Percentiles rank a stretch among this genome's conserved stretches.
phyloP scores from a whole-genome alignment of 192 early-diverging fungal species.

The Backusella psychrophila region DNA sequence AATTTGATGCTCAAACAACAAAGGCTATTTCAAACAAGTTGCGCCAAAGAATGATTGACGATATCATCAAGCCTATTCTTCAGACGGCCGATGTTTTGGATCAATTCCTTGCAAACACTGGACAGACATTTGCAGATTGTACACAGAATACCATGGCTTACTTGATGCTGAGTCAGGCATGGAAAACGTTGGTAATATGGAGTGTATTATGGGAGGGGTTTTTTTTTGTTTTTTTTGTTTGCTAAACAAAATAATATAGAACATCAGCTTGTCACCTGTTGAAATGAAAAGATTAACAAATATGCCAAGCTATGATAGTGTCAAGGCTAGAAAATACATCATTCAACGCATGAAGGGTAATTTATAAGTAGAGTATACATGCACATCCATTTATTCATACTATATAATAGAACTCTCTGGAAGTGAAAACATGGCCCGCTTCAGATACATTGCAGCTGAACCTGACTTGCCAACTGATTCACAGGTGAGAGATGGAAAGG shows the following conservation, averaged over 20 bases:
- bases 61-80: not conserved
- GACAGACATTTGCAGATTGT: constrained; percentile 2
- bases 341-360: not conserved
- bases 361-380: not conserved
- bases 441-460: not conserved
- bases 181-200: not conserved
- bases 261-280: not conserved
- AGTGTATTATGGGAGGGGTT: no score
- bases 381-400: not conserved
- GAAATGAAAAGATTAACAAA: not conserved
- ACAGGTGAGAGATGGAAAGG: not conserved
- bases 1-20: not conserved
- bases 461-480: not conserved
- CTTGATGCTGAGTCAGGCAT: not conserved
- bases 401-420: not conserved
- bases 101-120: not conserved
- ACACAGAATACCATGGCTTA: constrained; percentile 1
- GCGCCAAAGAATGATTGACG: not conserved
- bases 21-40: not conserved
- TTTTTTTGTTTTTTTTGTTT: no score
- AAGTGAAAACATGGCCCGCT: not conserved
- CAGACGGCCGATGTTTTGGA: not conserved
- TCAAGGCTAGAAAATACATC: not conserved
- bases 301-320: not conserved
- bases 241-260: not conserved